These are phyloP conservation scores for Crithidia expoeki DNA, from an alignment of 208 protist species.

Conservation along the genomic window DNA sequence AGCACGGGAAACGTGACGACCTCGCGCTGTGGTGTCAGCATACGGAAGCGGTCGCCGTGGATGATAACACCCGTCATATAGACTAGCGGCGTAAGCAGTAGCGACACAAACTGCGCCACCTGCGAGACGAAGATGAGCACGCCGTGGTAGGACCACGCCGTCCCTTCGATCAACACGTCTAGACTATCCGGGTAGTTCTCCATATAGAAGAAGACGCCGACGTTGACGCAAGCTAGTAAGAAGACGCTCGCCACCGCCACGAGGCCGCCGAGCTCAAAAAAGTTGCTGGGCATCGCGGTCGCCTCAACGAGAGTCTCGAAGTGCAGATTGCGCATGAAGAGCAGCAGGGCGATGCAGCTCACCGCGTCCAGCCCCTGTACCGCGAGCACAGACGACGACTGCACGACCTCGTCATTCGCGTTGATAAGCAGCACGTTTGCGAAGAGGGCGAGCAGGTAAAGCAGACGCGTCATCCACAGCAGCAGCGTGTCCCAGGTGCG, in stretches of 20 bases:
- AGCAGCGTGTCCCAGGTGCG: constrained; percentile 46
- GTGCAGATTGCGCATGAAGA: constrained; percentile 61
- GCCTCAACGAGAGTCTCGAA: constrained; percentile 15
- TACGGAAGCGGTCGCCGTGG: constrained; percentile 49
- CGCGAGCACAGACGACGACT: constrained; percentile 32
- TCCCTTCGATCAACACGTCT: constrained; percentile 31
- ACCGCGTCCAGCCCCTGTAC: constrained; percentile 36
- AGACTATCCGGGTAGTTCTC: constrained; percentile 32
- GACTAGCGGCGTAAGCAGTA: constrained; percentile 45
- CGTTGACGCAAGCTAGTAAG: constrained; percentile 30
- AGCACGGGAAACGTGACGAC: constrained; percentile 42
- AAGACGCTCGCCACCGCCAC: constrained; percentile 33
- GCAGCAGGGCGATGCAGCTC: constrained; percentile 38
- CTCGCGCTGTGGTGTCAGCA: constrained; percentile 35
- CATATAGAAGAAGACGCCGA: constrained; percentile 30
- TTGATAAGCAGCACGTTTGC: constrained; percentile 30
- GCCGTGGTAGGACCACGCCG: constrained; percentile 32
- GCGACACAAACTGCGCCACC: constrained; percentile 44
- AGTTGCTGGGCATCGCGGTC: constrained; percentile 25
- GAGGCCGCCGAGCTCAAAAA: constrained; percentile 47
- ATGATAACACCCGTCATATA: constrained; percentile 49
- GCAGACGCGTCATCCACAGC: constrained; percentile 37
- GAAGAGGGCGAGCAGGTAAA: constrained; percentile 41
- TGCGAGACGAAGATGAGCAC: constrained; percentile 39
- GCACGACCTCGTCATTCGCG: constrained; percentile 17